phyloP scores from a whole-genome alignment of 805 yeast species.

The Saturnispora sekii region DNA sequence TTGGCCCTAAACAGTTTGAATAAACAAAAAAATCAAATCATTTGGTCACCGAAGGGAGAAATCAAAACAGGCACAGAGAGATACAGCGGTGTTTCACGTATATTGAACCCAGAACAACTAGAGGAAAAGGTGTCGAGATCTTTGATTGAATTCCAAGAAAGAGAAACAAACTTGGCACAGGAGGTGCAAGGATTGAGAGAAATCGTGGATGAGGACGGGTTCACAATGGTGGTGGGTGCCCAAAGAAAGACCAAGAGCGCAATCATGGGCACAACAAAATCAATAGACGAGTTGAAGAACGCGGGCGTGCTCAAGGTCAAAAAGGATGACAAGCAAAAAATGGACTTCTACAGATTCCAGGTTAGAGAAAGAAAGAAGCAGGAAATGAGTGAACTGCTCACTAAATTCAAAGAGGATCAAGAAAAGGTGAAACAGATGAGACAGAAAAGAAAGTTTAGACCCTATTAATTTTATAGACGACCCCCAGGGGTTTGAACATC shows the following conservation, averaged over 20 bases:
- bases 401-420: conserved; percentile 84
- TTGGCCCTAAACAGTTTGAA: conserved; percentile 57
- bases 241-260: conserved; percentile 76
- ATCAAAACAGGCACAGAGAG: conserved; percentile 27
- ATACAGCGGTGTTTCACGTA: conserved; percentile 33
- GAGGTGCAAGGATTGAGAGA: conserved; percentile 45
- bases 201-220: conserved; percentile 86
- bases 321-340: conserved; percentile 65
- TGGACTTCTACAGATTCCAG: conserved; percentile 93
- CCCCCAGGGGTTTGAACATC: conserved; percentile 33
- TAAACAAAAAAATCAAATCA: conserved; percentile 31
- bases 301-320: conserved; percentile 35
- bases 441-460: conserved; percentile 75
- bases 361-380: conserved; percentile 86
- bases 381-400: conserved; percentile 80
- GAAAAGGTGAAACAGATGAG: conserved; percentile 70
- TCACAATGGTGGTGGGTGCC: conserved; percentile 80
- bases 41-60: conserved; percentile 30
- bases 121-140: conserved; percentile 49
- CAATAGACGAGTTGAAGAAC: conserved; percentile 21
- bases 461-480: conserved; percentile 45
- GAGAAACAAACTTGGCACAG: conserved; percentile 55
- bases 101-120: conserved; percentile 41
- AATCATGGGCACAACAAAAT: conserved; percentile 42
- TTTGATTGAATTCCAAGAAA: conserved; percentile 56